A percentile compares a stretch with the other conserved stretches of the same genome.
Evolutionary conservation across 768 basidiomycete genomes (phyloP).

Genomic region (Suillus bovinus): DNA sequence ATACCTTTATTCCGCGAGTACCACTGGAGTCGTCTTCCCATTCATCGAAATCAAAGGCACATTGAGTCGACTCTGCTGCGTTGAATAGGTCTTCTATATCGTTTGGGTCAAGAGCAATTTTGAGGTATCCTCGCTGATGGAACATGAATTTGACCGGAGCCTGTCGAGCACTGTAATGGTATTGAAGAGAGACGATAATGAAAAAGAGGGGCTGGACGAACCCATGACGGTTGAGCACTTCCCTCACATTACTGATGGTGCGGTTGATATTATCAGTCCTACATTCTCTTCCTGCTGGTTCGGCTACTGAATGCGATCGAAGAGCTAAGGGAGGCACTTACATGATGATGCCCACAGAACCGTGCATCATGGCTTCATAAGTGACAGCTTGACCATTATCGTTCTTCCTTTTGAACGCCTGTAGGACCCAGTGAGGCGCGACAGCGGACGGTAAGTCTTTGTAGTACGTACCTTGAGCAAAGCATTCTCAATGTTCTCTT

Average conservation of each 20-base stretch:
- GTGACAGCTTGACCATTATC: slow-evolving; percentile 48
- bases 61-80: slow-evolving; percentile 17
- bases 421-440: slow-evolving; percentile 6
- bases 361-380: slow-evolving; percentile 62
- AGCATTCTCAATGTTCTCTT: slow-evolving; percentile 66
- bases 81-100: slow-evolving; percentile 40
- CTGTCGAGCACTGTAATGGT: slow-evolving; percentile 49
- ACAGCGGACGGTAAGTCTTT: not conserved
- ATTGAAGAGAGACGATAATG: not conserved
- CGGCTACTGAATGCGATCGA: slow-evolving; percentile 4
- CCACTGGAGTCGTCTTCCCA: slow-evolving; percentile 33
- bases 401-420: slow-evolving; percentile 49
- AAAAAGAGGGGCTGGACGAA: slow-evolving; percentile 25
- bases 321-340: slow-evolving; percentile 32
- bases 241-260: slow-evolving; percentile 57
- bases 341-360: slow-evolving; percentile 66
- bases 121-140: slow-evolving; percentile 52
- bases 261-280: slow-evolving; percentile 66
- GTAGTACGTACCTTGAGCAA: slow-evolving; percentile 47
- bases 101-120: slow-evolving; percentile 38
- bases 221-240: slow-evolving; percentile 50
- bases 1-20: slow-evolving; percentile 37
- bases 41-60: slow-evolving; percentile 47
- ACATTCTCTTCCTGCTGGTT: slow-evolving; percentile 46
- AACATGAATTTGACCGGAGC: slow-evolving; percentile 71